Evolutionary conservation across 129 eudicot species (phyloP), one percentile per base, ranked within the genome.

Genomic region (Tanacetum coccineum): DNA sequence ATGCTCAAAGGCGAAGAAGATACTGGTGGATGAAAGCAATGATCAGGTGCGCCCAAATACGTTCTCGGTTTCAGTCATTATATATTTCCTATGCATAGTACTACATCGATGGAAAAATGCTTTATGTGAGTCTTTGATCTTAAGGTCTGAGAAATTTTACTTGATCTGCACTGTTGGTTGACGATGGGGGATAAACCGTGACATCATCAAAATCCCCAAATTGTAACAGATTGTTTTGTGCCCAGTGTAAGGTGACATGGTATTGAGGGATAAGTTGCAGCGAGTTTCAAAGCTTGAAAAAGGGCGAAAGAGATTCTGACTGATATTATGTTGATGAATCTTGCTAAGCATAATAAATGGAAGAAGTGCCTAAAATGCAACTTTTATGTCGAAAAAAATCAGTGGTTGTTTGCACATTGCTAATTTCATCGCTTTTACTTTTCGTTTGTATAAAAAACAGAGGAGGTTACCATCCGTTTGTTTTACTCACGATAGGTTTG

Each of bases 321-420:
- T 28, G 80, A 79, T 65, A 9, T 74, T 13, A 67, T 70, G 82
- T 25, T 78, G 28, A 58, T 70, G 52, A 32, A 70, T 50, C 82
- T 85, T 66, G 87, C 87, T 0, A 79, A 59, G 68, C 45, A 50
- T 14, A 76, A 85, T 4, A 71, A 71, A 18, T 85, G 91, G 91
- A 73, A 18, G 68, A 74, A 70, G 48, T 85, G 91, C 45, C 80
- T 85, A 4, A 63, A 22, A 0, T 85, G 91, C 80, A 74, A 70
- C 0, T 60, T 20, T 30, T 70, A 45, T 67, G 91, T 85, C 22
- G 85, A 85, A 8, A 82, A 68, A 65, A 45, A n/a, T 54, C 18
- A 60, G 74, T 14, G 91, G 91, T 4, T 85, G 91, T 68, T 59
- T 60, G 9, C 87, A 79, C 28, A 81, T 85, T 21, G 49, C 87